Conservation (phyloP, 345 rosid genomes). For the Rhodomyrtus tomentosa region DNA sequence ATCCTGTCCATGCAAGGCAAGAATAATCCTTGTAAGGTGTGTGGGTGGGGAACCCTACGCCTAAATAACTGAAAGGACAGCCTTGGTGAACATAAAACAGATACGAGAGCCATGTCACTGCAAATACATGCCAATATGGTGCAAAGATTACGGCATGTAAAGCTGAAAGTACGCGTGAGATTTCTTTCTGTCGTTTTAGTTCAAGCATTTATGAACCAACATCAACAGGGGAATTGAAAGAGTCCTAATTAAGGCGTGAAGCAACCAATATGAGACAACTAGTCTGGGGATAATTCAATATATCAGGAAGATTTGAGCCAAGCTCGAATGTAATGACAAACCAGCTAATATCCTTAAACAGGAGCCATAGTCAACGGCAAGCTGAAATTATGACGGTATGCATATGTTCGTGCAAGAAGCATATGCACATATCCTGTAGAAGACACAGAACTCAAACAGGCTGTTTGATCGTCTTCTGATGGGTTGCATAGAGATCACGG, state of each 20-base stretch:
- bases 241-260: not conserved
- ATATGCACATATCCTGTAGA: not conserved
- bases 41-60: not conserved
- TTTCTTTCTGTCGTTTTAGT: not conserved
- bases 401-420: not conserved
- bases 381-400: not conserved
- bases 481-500: not conserved
- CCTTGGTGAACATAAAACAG: not conserved
- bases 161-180: not conserved
- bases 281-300: not conserved
- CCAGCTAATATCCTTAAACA: not conserved
- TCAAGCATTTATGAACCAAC: not conserved
- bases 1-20: constrained; percentile 28
- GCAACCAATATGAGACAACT: not conserved
- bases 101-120: not conserved
- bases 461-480: not conserved
- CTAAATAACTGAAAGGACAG: not conserved
- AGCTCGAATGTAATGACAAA: not conserved
- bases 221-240: not conserved
- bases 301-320: not conserved
- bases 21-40: not conserved
- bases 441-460: not conserved
- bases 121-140: not conserved
- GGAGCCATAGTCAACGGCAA: not conserved
- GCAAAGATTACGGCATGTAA: not conserved